Evolutionary conservation across 192 early-diverging fungal genomes (phyloP).

Genomic region (Coemansia sp.): DNA sequence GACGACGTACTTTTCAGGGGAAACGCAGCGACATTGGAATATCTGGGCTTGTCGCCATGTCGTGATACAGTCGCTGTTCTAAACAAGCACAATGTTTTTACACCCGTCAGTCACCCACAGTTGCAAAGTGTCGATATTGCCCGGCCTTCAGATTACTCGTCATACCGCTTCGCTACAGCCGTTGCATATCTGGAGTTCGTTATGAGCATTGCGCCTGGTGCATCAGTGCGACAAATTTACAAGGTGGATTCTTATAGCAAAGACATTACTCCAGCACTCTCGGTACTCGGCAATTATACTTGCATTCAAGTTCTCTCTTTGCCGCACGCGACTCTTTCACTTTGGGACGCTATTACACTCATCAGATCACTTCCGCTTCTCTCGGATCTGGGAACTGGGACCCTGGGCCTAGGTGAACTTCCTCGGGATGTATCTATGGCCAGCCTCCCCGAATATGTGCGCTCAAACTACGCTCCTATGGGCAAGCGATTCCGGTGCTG

Average conservation of each 20-base stretch:
- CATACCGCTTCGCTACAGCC: neutral
- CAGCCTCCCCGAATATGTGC: neutral
- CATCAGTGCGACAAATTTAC: neutral
- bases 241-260: neutral
- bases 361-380: neutral
- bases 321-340: neutral
- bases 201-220: neutral
- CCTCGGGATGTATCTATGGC: neutral
- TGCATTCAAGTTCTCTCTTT: neutral
- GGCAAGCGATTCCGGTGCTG: neutral
- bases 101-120: neutral
- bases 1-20: no score
- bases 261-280: neutral
- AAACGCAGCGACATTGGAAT: no score
- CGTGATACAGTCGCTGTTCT: neutral
- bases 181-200: neutral
- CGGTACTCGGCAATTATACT: neutral
- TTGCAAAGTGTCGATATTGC: neutral
- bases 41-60: neutral
- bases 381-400: neutral
- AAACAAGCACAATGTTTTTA: neutral
- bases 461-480: neutral
- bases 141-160: no score
- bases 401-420: no score
- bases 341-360: neutral